Evolutionary conservation across 1,284 basidiomycete genomes (phyloP).

Genomic region (Fomes fomentarius): DNA sequence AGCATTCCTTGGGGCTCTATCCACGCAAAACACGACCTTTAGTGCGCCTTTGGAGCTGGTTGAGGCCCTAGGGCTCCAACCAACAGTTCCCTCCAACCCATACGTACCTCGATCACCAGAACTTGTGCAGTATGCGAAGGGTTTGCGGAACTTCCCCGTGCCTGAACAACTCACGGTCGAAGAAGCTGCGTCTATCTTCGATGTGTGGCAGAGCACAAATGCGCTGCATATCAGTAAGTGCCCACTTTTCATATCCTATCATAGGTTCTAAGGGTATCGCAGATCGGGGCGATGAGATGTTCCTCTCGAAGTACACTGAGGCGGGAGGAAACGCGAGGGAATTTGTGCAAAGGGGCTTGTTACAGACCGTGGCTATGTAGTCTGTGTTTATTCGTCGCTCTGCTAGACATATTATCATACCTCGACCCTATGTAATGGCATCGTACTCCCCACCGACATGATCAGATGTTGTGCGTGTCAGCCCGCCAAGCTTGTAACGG

Average conservation of each 20-base stretch:
- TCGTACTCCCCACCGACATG: not conserved
- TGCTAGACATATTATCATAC: constrained; percentile 1
- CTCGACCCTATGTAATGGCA: not conserved
- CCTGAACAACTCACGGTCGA: constrained; percentile 58
- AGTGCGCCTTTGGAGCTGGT: constrained; percentile 59
- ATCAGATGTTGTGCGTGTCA: no score
- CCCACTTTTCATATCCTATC: not conserved
- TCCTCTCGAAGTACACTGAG: constrained; percentile 74
- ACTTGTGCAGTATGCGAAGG: constrained; percentile 54
- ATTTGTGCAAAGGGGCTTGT: constrained; percentile 74
- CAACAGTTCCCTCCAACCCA: constrained; percentile 43
- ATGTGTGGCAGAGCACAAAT: constrained; percentile 66
- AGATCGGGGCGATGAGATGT: constrained; percentile 59
- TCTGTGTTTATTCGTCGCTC: not conserved
- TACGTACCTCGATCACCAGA: constrained; percentile 52
- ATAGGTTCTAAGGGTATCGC: not conserved
- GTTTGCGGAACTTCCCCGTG: constrained; percentile 56
- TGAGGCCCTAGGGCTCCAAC: constrained; percentile 52
- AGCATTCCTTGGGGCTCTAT: constrained; percentile 69
- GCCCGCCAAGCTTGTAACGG: not conserved
- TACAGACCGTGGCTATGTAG: constrained; percentile 37
- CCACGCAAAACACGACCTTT: constrained; percentile 56
- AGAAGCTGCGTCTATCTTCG: constrained; percentile 72
- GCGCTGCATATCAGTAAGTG: constrained; percentile 52
- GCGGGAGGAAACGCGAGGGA: constrained; percentile 72